Base-by-base conservation (phyloP, 2,329 filamentous ascomycete species). In the Septoria petroselini region DNA sequence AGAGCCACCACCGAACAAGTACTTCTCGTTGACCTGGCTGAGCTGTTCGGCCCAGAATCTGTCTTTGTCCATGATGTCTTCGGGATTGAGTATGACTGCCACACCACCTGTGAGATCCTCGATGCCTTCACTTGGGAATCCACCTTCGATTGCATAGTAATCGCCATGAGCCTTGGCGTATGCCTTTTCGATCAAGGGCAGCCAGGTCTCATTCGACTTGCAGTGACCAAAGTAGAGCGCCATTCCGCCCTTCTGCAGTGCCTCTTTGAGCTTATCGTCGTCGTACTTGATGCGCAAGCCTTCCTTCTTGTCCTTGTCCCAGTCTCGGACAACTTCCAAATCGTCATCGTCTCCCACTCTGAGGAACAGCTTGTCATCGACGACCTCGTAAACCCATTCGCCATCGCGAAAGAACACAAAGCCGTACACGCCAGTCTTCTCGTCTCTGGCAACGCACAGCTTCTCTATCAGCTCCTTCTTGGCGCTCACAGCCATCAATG, bases 341-440 rank as follows among this genome's bases (percentile, higher is more conserved):
- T 88, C 86, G 58, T 94, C 87, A 73, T 88, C 94, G 63, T 86
- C 85, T 3, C 88, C 85, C 1, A 86, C 88, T 52, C 84, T 87
- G 14, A 95, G 78, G 66, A 88, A 94, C 2, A 95, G 76, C 70
- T 94, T 94, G 68, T 95, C 90, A 64, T 95, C 90, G 52, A 95
- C 83, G 54, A 95, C 91, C 50, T 87, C 90, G 60, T 90, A 89
- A 49, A 91, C 86, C 90, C 89, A 95, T 69, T 93, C 88, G 45
- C 89, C 89, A 59, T 91, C 88, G 58, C 87, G 79, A 68, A 86
- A 81, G 64, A 93, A 91, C 8, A 93, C 86, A 58, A 93, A 93
- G 1, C 88, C 88, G 59, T 93, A 93, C 1, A 91, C 86, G 9
- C 88, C 88, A 2, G 90, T 81, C 25, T 80, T 75, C 63, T 87